Percentiles rank a stretch among this genome's conserved stretches.
Conservation (phyloP, 768 basidiomycete genomes). For the Leccinum boreale region DNA sequence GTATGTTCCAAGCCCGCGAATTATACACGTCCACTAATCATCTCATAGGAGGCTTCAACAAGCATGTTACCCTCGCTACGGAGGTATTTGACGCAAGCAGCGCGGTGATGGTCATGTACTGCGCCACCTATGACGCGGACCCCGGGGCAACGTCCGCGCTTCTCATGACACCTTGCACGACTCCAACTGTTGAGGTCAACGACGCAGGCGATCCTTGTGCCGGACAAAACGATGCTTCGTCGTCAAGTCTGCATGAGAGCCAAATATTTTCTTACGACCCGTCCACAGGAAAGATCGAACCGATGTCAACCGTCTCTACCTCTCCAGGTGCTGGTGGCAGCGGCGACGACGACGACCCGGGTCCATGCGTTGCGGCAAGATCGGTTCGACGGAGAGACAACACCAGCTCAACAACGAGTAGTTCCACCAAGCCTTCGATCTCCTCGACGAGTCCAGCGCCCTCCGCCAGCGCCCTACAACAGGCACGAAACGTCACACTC, state of each 20-base stretch:
- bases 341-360: neutral
- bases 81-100: conserved; percentile 39
- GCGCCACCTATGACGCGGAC: conserved; percentile 59
- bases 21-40: neutral
- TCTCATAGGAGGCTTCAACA: conserved; percentile 12
- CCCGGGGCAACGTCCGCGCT: conserved; percentile 49
- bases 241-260: conserved; percentile 34
- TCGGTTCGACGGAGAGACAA: conserved; percentile 12
- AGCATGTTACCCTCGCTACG: conserved; percentile 42
- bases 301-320: conserved; percentile 42
- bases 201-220: conserved; percentile 10
- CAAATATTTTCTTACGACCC: conserved; percentile 61
- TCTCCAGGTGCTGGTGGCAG: conserved; percentile 22
- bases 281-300: conserved; percentile 46
- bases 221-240: neutral
- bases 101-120: conserved; percentile 42
- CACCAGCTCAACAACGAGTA: conserved; percentile 4
- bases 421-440: conserved; percentile 12
- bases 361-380: conserved; percentile 5
- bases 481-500: conserved; percentile 44
- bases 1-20: conserved; percentile 10
- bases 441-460: conserved; percentile 16
- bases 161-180: conserved; percentile 44
- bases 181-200: neutral
- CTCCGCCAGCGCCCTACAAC: conserved; percentile 7